Evolutionary conservation across 2,329 filamentous ascomycete species (phyloP).

Genomic region (Penicillium sp.): DNA sequence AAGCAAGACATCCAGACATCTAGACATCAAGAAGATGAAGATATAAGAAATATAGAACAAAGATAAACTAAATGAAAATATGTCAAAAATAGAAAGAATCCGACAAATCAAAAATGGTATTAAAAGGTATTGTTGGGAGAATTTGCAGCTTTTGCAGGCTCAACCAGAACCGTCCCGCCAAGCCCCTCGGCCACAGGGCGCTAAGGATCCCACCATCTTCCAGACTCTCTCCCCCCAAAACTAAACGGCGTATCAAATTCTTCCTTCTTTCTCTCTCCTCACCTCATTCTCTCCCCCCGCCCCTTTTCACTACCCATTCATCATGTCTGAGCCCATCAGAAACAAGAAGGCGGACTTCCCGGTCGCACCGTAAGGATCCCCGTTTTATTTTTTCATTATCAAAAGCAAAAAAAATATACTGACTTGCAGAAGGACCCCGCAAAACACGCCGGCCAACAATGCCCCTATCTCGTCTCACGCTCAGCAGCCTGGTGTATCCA

Average conservation of each 20-base stretch:
- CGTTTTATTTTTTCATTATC: constrained; percentile 10
- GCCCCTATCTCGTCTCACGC: constrained; percentile 97
- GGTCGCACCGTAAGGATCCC: constrained; percentile 61
- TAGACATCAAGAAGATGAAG: not conserved
- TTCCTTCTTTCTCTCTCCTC: constrained; percentile 32
- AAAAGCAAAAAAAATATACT: constrained; percentile 24
- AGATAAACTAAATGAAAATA: too few relatives aligned
- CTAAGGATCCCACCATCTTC: constrained; percentile 44
- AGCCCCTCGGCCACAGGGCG: constrained; percentile 43
- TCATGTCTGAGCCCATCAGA: constrained; percentile 67
- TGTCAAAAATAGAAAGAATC: not conserved
- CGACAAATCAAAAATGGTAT: not conserved
- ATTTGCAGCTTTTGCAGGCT: constrained; percentile 20
- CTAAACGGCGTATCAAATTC: constrained; percentile 41
- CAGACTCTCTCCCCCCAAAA: constrained; percentile 34
- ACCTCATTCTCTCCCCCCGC: constrained; percentile 9
- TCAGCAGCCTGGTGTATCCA: constrained; percentile 88
- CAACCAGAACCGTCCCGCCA: constrained; percentile 37
- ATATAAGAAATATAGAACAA: not conserved
- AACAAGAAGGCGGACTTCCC: constrained; percentile 64
- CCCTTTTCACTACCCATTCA: constrained; percentile 40
- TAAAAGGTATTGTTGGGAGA: constrained; percentile 31
- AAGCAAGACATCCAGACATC: not conserved
- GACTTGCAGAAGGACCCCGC: constrained; percentile 71
- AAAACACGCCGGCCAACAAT: constrained; percentile 95